Evolutionary conservation across 2,329 filamentous ascomycete species (phyloP).

Genomic region (Colletotrichum sp.): DNA sequence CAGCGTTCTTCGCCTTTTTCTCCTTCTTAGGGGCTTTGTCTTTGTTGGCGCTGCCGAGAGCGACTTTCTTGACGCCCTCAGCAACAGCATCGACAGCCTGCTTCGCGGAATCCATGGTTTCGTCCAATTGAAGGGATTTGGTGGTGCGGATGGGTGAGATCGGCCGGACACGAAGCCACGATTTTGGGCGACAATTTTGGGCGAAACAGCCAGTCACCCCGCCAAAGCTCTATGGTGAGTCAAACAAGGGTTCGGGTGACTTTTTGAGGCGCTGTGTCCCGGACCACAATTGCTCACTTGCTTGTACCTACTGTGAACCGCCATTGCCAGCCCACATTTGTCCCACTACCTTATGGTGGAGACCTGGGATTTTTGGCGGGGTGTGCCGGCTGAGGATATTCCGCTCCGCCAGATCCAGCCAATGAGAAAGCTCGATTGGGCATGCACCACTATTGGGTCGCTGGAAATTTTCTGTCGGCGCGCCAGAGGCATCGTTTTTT

Average conservation of each 20-base stretch:
- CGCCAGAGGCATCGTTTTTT: neutral
- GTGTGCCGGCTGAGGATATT: neutral
- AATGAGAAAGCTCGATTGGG: conserved; percentile 14
- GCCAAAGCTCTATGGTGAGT: conserved; percentile 21
- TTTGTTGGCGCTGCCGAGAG: conserved; percentile 52
- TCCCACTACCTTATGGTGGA: neutral
- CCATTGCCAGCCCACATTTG: neutral
- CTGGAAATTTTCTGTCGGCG: conserved; percentile 23
- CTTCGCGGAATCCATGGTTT: conserved; percentile 53
- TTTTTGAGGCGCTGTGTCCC: neutral
- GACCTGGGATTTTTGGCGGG: conserved; percentile 3
- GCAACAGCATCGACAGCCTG: conserved; percentile 52
- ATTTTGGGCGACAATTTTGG: conserved; percentile 9
- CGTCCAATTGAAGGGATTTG: conserved; percentile 4
- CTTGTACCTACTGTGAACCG: neutral
- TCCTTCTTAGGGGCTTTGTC: conserved; percentile 58
- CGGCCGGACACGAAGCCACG: neutral
- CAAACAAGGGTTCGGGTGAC: conserved; percentile 15
- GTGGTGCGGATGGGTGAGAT: neutral
- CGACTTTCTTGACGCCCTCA: conserved; percentile 66
- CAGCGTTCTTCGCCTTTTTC: conserved; percentile 45
- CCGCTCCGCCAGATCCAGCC: neutral
- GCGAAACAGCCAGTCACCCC: conserved; percentile 17
- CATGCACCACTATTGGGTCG: conserved; percentile 15
- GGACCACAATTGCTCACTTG: neutral